Percentiles rank a stretch among this genome's conserved stretches.
phyloP scores from a whole-genome alignment of 192 early-diverging fungal species.

The Dimargaris verticillata region DNA sequence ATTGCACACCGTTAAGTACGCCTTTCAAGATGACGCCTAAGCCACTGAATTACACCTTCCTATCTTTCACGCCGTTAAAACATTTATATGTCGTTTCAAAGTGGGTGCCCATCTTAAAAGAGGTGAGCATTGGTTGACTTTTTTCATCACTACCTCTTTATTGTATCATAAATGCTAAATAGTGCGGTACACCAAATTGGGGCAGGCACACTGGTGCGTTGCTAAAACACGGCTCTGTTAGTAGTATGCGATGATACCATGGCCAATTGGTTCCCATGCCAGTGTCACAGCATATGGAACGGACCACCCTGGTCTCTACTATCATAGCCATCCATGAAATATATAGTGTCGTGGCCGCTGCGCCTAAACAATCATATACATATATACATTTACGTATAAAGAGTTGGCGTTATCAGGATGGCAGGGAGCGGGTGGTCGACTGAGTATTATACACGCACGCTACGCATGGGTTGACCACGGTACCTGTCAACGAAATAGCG shows the following conservation, averaged over 20 bases:
- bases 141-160: neutral
- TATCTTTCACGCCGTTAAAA: neutral
- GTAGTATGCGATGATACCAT: neutral
- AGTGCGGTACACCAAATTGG: neutral
- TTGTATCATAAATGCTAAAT: neutral
- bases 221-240: neutral
- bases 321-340: too few relatives aligned
- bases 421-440: too few relatives aligned
- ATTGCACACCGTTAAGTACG: neutral
- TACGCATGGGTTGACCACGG: too few relatives aligned
- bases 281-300: too few relatives aligned
- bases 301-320: too few relatives aligned
- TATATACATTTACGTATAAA: too few relatives aligned
- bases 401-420: too few relatives aligned
- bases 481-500: too few relatives aligned
- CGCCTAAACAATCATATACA: too few relatives aligned
- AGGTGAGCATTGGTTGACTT: neutral
- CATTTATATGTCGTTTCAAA: neutral
- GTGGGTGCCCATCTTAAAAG: neutral
- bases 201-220: neutral
- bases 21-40: neutral
- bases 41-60: neutral
- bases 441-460: too few relatives aligned
- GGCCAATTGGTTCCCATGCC: too few relatives aligned
- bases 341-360: too few relatives aligned